These are phyloP conservation scores for Chytriomyces sp. DNA, from an alignment of 192 early-diverging fungal species.

Conservation along the genomic window DNA sequence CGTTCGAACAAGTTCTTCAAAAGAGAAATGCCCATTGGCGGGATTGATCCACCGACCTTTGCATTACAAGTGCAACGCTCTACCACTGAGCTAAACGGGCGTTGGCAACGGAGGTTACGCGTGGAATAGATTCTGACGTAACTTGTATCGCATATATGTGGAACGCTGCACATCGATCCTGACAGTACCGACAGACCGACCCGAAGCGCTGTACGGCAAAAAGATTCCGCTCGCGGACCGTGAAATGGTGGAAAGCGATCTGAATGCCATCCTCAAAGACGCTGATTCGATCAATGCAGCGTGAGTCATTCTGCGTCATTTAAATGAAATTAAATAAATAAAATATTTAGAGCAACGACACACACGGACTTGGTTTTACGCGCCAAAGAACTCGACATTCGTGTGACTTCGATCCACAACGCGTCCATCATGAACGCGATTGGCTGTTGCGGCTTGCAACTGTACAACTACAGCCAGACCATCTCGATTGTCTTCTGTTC, in stretches of 20 bases:
- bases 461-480: slow-evolving; percentile 99
- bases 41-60: too few species aligned
- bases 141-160: too few species aligned
- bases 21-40: too few species aligned
- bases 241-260: slow-evolving; percentile 94
- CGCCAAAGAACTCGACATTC: slow-evolving; percentile 83
- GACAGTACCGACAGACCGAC: slow-evolving; percentile 78
- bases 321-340: neutral
- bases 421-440: slow-evolving; percentile 99
- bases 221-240: slow-evolving; percentile 86
- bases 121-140: too few species aligned
- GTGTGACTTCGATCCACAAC: slow-evolving; percentile 94
- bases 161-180: slow-evolving; percentile 95
- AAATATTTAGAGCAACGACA: slow-evolving; percentile 81
- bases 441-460: slow-evolving; percentile 91
- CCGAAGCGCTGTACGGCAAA: slow-evolving; percentile 90
- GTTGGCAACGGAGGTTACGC: too few species aligned
- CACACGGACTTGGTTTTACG: slow-evolving; percentile 96
- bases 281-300: slow-evolving; percentile 90
- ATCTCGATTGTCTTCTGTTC: slow-evolving; percentile 97
- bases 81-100: too few species aligned
- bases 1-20: too few species aligned
- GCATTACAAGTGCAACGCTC: too few species aligned
- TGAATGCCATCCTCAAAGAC: slow-evolving; percentile 84
- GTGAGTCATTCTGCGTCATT: slow-evolving; percentile 67